phyloP scores from a whole-genome alignment of 768 basidiomycete genomes.

The Favolaschia claudopus region DNA sequence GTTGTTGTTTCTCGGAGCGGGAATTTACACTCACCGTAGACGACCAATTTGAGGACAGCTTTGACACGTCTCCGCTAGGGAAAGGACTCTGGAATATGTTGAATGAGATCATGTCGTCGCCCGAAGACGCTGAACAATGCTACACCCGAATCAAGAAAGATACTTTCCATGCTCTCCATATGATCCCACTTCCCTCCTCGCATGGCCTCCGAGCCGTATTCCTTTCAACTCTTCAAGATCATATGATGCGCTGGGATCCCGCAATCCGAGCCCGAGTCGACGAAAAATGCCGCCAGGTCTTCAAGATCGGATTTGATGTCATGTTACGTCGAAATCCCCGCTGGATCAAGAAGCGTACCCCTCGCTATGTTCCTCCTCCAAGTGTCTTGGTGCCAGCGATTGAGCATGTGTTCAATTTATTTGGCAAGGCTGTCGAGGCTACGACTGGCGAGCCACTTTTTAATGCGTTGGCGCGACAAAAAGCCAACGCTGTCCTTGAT shows the following conservation, averaged over 20 bases:
- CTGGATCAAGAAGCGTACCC: conserved; percentile 23
- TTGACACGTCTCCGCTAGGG: neutral
- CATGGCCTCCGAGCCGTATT: conserved; percentile 30
- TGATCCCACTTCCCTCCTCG: conserved; percentile 16
- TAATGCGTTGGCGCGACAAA: conserved; percentile 13
- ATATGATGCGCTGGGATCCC: conserved; percentile 35
- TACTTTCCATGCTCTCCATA: conserved; percentile 33
- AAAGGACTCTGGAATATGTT: neutral
- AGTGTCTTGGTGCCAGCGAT: conserved; percentile 30
- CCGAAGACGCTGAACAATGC: neutral
- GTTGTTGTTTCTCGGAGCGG: no score
- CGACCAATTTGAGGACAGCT: neutral
- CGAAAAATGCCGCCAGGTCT: conserved; percentile 15
- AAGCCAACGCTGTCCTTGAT: conserved; percentile 29
- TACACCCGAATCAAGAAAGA: conserved; percentile 31
- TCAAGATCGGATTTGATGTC: neutral
- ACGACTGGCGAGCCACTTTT: conserved; percentile 27
- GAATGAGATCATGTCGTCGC: neutral
- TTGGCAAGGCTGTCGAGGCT: conserved; percentile 28
- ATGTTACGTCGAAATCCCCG: conserved; percentile 2
- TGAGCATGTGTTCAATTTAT: conserved; percentile 27
- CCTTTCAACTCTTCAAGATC: conserved; percentile 30
- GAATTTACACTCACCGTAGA: no score
- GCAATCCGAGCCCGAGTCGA: conserved; percentile 19
- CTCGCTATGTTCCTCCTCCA: conserved; percentile 28